Percentiles rank a stretch among this genome's conserved stretches.
phyloP scores from a whole-genome alignment of 169 alveolate genomes.

The Plasmodium relictum region DNA sequence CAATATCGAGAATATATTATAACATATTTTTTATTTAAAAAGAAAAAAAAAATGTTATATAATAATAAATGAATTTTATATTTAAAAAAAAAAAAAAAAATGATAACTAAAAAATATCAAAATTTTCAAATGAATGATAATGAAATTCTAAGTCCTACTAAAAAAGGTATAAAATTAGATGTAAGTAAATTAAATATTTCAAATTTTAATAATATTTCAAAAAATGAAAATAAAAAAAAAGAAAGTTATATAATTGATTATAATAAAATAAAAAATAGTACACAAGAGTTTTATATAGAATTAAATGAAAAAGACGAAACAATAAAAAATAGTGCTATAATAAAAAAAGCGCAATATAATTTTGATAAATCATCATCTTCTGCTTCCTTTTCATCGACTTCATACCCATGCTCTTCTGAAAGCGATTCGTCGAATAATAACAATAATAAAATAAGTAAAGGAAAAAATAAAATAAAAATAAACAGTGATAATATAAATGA shows the following conservation, averaged over 20 bases:
- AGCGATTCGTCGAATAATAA: background rate
- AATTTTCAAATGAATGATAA: constrained; percentile 39
- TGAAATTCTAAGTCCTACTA: constrained; percentile 70
- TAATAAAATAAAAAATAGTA: constrained; percentile 20
- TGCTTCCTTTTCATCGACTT: constrained; percentile 1
- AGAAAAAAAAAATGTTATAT: constrained; percentile 19
- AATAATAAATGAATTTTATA: too few relatives aligned
- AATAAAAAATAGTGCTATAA: background rate
- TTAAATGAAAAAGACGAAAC: constrained; percentile 5
- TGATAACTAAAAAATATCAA: constrained; percentile 36
- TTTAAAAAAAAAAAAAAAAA: too few relatives aligned
- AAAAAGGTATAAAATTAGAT: constrained; percentile 65
- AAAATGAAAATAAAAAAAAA: background rate
- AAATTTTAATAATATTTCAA: constrained; percentile 20
- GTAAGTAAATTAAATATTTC: constrained; percentile 49
- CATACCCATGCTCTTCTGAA: background rate
- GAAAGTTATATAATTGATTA: constrained; percentile 5
- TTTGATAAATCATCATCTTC: constrained; percentile 46
- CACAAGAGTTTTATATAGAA: constrained; percentile 19
- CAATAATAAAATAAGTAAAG: background rate
- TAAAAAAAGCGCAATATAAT: constrained; percentile 21
- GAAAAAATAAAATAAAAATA: background rate
- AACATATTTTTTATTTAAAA: too few relatives aligned
- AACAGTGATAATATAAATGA: background rate
- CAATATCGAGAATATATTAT: too few relatives aligned